A percentile compares a stretch with the other conserved stretches of the same genome.
Conservation (phyloP, 306 rosid genomes). For the Quercus mongolica region DNA sequence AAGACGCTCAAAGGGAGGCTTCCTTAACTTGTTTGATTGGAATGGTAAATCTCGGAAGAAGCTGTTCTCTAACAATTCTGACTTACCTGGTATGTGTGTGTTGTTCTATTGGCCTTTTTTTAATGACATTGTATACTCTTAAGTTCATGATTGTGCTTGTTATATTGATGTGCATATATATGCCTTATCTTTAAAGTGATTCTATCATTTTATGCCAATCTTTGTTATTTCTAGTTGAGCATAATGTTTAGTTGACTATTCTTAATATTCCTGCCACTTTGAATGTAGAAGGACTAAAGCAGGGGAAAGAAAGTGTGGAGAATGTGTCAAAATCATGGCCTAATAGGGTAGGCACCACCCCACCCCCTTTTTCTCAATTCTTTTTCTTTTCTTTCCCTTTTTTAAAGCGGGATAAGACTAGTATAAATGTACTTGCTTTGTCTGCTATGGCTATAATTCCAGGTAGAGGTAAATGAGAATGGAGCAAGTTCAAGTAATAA, state of each 20-base stretch:
- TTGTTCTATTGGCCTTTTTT: background rate
- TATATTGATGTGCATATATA: background rate
- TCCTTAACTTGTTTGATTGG: conserved; percentile 90
- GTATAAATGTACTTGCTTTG: background rate
- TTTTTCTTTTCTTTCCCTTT: background rate
- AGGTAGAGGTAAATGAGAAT: conserved; percentile 55
- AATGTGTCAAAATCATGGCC: conserved; percentile 38
- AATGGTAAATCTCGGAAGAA: conserved; percentile 88
- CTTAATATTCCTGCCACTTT: conserved; percentile 28
- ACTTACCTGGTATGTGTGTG: conserved; percentile 44
- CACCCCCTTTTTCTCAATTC: background rate
- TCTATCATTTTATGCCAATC: conserved; percentile 4
- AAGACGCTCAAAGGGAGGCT: conserved; percentile 80
- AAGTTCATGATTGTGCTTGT: background rate
- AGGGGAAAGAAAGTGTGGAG: conserved; percentile 60
- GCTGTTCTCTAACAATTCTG: conserved; percentile 39
- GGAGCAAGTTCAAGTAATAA: conserved; percentile 54
- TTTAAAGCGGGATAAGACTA: background rate
- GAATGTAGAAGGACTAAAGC: conserved; percentile 43
- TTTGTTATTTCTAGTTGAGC: background rate
- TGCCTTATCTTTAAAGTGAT: conserved; percentile 12
- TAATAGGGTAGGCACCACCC: conserved; percentile 39
- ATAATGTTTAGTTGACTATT: conserved; percentile 5
- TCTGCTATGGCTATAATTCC: conserved; percentile 27
- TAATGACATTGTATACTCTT: background rate